phyloP scores from a whole-genome alignment of 495 filamentous ascomycete genomes.

The Hypoxylon trugodes region DNA sequence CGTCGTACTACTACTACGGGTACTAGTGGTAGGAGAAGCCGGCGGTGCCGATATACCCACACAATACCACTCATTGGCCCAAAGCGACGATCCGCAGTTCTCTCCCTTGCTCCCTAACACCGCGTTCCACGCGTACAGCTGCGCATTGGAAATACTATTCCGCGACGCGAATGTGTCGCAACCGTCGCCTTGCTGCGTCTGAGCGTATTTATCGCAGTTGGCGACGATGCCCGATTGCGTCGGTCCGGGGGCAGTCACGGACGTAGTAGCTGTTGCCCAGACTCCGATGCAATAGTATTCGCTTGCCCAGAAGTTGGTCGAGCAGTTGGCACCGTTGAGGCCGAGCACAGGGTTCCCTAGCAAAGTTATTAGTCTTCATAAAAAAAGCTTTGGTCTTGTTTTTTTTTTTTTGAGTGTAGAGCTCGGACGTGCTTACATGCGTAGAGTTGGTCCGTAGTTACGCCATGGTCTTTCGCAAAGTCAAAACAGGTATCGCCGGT shows the following conservation, averaged over 20 bases:
- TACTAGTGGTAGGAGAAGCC: no score
- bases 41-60: no score
- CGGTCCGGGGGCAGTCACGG: not conserved
- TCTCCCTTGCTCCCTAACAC: not conserved
- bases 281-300: not conserved
- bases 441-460: not conserved
- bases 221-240: not conserved
- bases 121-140: not conserved
- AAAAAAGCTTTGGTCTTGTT: no score
- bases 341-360: not conserved
- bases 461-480: not conserved
- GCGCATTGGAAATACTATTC: not conserved
- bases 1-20: no score
- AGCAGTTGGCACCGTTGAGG: not conserved
- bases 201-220: not conserved
- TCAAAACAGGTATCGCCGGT: not conserved
- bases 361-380: no score
- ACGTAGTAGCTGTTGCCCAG: not conserved
- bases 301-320: not conserved
- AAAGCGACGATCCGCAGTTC: not conserved
- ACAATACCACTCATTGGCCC: not conserved
- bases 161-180: not conserved
- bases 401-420: no score
- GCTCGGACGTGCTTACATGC: no score
- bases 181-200: not conserved